Percentiles rank a stretch among this genome's conserved stretches.
These are phyloP conservation scores for Saturnispora kantuleensis DNA, from an alignment of 805 yeast genomes.

Conservation along the genomic window DNA sequence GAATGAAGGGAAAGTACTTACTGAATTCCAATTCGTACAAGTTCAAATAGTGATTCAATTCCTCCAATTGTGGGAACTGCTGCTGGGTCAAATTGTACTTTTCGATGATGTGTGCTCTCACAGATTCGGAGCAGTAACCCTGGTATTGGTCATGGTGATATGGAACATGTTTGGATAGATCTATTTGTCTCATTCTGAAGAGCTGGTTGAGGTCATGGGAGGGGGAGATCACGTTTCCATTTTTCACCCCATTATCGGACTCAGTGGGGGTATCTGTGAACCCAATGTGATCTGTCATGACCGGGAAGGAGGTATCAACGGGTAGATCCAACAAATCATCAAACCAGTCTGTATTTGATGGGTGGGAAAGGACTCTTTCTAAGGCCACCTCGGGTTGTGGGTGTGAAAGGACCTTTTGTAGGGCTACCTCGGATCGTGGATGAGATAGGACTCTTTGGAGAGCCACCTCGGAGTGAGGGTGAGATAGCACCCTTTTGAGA, in stretches of 20 bases:
- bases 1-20: constrained; percentile 77
- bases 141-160: constrained; percentile 22
- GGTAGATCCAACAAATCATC: constrained; percentile 63
- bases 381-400: constrained; percentile 12
- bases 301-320: constrained; percentile 46
- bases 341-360: constrained; percentile 46
- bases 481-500: constrained; percentile 13
- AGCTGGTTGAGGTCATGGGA: constrained; percentile 45
- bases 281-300: constrained; percentile 48
- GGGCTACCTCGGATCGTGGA: constrained; percentile 13
- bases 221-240: constrained; percentile 8
- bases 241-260: constrained; percentile 16
- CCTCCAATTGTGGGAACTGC: constrained; percentile 67
- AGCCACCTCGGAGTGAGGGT: constrained; percentile 13
- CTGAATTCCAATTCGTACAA: constrained; percentile 71
- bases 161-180: constrained; percentile 43
- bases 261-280: constrained; percentile 34
- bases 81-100: constrained; percentile 43
- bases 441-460: constrained; percentile 13
- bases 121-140: constrained; percentile 37
- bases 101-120: constrained; percentile 44
- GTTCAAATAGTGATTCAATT: constrained; percentile 66
- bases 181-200: constrained; percentile 58
- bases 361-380: constrained; percentile 10
- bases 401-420: constrained; percentile 14